Base-by-base conservation (phyloP, 768 basidiomycete genomes). In the Strobilomyces dryophilus region DNA sequence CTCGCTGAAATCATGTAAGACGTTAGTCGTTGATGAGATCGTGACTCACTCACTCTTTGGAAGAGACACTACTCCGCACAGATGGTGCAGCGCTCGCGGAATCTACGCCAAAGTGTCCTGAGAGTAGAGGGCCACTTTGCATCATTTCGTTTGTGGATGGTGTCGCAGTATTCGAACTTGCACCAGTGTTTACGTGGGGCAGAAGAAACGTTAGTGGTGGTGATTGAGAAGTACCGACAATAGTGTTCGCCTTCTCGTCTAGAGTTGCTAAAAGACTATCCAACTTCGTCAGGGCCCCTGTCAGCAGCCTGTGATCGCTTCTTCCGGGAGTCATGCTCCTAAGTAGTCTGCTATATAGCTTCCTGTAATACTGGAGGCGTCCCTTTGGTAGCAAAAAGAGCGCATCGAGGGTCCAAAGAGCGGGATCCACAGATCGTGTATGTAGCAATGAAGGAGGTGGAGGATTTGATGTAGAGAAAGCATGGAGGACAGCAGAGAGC, bases 291-390 rank as follows among this genome's bases (percentile, higher is more conserved):
- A 93, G 76, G 4, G 95, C 94, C 6, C 81, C 81, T 7, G 87
- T 73, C 20, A 98, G 78, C 21, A 97, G 72, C 31, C 78, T 80
- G 66, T 98, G 87, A 67, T 98, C 95, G 58, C 85, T 91, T 62
- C 85, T 77, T 17, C 94, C 93, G 5, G 90, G 85, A 26, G 83
- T 81, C 2, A 93, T 94, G 63, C 87, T 90, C 71, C 89, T 92
- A 45, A 98, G 73, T 42, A 98, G 73, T 45, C 88, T 82, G 47
- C 81, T 78, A 66, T 98, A 98, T 1, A 98, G 76, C 66, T 89
- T 95, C 64, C 83, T 85, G 75, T 98, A 98, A 70, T 99, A 98
- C 61, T 84, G 84, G 52, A 99, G 73, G 40, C 97, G 83, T 14
- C 76, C 75, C 63, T 85, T 87, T 0, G 97, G 97, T 9, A 98